Conservation (phyloP, 2,329 filamentous ascomycete species). For the Hypoxylon sp. region DNA sequence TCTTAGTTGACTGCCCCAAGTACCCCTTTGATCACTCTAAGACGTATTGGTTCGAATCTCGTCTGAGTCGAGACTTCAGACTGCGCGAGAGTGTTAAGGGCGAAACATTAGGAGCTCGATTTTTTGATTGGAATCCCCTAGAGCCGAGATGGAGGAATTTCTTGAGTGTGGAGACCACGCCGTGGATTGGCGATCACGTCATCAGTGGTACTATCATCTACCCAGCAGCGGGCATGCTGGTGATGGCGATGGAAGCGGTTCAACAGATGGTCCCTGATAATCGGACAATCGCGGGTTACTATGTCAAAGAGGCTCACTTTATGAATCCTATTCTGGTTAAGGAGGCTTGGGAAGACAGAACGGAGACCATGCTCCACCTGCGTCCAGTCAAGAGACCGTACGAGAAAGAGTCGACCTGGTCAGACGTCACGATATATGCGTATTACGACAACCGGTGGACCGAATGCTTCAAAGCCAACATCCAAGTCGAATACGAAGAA, state of each 20-base stretch:
- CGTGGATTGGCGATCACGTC: slow-evolving; percentile 65
- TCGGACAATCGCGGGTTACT: slow-evolving; percentile 48
- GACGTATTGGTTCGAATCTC: slow-evolving; percentile 58
- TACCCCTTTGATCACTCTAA: slow-evolving; percentile 61
- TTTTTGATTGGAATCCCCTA: slow-evolving; percentile 44
- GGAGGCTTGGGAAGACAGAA: slow-evolving; percentile 51
- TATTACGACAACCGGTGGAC: slow-evolving; percentile 51
- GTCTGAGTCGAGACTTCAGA: slow-evolving; percentile 53
- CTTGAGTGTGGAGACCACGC: slow-evolving; percentile 57
- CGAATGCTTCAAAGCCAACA: slow-evolving; percentile 52
- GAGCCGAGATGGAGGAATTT: slow-evolving; percentile 62
- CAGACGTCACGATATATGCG: slow-evolving; percentile 52
- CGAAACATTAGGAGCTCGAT: slow-evolving; percentile 55
- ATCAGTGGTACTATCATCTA: slow-evolving; percentile 52
- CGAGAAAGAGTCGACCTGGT: slow-evolving; percentile 50
- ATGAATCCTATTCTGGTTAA: slow-evolving; percentile 53
- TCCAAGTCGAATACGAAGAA: slow-evolving; percentile 53
- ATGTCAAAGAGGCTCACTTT: slow-evolving; percentile 53
- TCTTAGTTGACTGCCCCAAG: slow-evolving; percentile 57
- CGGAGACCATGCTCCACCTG: slow-evolving; percentile 54
- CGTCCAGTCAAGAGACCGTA: slow-evolving; percentile 46
- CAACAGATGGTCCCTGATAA: slow-evolving; percentile 47
- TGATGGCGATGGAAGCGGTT: slow-evolving; percentile 59
- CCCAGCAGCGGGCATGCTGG: slow-evolving; percentile 57
- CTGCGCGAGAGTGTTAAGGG: slow-evolving; percentile 50